Evolutionary conservation across 257 asterid species (phyloP).

Genomic region (Misopates orontium): DNA sequence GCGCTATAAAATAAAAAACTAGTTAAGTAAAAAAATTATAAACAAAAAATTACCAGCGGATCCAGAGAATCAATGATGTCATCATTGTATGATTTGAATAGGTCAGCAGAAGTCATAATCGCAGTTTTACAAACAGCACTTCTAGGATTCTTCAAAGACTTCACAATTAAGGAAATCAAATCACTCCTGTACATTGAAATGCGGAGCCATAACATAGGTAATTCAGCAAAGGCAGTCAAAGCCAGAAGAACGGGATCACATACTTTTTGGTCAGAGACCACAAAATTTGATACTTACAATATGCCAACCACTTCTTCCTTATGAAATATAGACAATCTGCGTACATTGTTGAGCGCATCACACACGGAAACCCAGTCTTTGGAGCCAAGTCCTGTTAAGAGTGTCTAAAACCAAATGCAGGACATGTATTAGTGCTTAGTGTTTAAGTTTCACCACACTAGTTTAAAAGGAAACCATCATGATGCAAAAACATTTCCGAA

Average conservation of each 20-base stretch:
- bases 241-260: slow-evolving; percentile 9
- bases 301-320: slow-evolving; percentile 65
- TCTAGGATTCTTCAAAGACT: slow-evolving; percentile 85
- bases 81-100: slow-evolving; percentile 74
- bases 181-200: slow-evolving; percentile 53
- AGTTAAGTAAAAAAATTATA: slow-evolving; percentile 9
- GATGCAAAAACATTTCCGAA: slow-evolving; percentile 7
- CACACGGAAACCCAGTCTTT: slow-evolving; percentile 86
- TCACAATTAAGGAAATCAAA: slow-evolving; percentile 61
- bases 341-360: slow-evolving; percentile 78
- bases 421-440: slow-evolving; percentile 20
- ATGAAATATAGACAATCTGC: slow-evolving; percentile 71
- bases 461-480: neutral
- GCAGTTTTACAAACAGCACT: slow-evolving; percentile 97
- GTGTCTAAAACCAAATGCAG: slow-evolving; percentile 45
- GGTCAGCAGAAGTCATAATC: slow-evolving; percentile 80
- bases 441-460: too few species aligned
- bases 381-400: slow-evolving; percentile 67
- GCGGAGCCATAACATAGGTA: slow-evolving; percentile 19
- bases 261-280: slow-evolving; percentile 16
- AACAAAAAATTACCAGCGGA: slow-evolving; percentile 60
- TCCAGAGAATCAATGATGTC: slow-evolving; percentile 65
- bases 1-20: slow-evolving; percentile 4
- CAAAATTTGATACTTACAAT: slow-evolving; percentile 55
- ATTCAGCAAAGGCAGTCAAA: slow-evolving; percentile 21